Evolutionary conservation across 176 grass and related monocot genomes (phyloP), one percentile per base, ranked within the genome.

Genomic region (Carex scoparia): DNA sequence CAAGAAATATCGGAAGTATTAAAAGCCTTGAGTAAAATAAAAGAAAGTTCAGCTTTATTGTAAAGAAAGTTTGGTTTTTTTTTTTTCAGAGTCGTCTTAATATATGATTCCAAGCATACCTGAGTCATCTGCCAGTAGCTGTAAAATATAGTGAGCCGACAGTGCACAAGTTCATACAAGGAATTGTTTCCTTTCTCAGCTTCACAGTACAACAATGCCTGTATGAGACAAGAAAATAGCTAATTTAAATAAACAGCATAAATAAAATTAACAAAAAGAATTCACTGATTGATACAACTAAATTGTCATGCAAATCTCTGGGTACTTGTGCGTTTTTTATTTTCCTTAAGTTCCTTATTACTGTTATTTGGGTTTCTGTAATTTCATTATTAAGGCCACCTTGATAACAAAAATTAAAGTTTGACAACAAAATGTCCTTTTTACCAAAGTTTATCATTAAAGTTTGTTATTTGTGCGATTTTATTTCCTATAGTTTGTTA

Each of bases 71-170:
- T 54, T 30, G 40, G 3, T 80, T 16, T 32, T 6, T 57, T 35
- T 27, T 40, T 71, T 14, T 1, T 60, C 61, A 79, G 23, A 84
- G 5, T 51, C 40, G 33, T 76, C 10, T 48, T 23, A 84, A 80
- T 33, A 81, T 74, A 92, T 54, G 71, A 64, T 46, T 79, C 11
- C 46, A 31, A 81, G 65, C 58, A 90, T 93, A 98, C 95, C 92
- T 98, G 92, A 89, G 86, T 90, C 92, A 94, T 98, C 31, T 82
- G 83, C 92, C 95, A 98, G 76, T 94, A 98, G 82, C 82, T 58
- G 69, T 93, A 93, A 87, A 93, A 93, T 86, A 98, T 91, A 28
- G 91, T 98, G 58, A 98, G 28, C 30, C 80, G 89, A 61, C 95
- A 98, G 7, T 82, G 82, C 53, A 94, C 87, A 87, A 94, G 89